Base-by-base conservation (phyloP, 768 basidiomycete genomes). In the Cystobasidium ongulense region DNA sequence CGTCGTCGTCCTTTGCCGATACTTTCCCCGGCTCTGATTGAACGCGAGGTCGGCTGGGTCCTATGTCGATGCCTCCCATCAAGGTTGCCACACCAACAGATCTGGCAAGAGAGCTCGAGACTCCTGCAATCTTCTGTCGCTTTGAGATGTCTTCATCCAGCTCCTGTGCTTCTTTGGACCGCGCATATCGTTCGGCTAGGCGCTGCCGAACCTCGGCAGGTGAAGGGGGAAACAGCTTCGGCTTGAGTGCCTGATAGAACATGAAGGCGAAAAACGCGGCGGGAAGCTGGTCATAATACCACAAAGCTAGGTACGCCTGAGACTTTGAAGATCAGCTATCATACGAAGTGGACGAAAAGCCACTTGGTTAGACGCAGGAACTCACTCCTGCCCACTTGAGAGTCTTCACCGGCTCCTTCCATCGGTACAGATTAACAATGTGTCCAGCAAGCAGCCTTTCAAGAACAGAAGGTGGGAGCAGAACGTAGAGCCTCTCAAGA, bases 281-380 rank as follows among this genome's bases (percentile, higher is more conserved):
- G 31, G 68, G 68, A 27, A 71, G 50, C 68, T 71, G 68, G 36
- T 71, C 68, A 35, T 71, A 59, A 23, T 54, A 71, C 68, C 68
- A 71, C 10, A 54, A 25, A 23, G 68, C 68, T 35, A 71, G 39
- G 31, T 71, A 71, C n/a, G n/a, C n/a, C n/a, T n/a, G n/a, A n/a
- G n/a, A n/a, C n/a, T n/a, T n/a, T n/a, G n/a, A n/a, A n/a, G n/a
- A n/a, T n/a, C n/a, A n/a, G n/a, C n/a, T n/a, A n/a, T n/a, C n/a
- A n/a, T n/a, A n/a, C n/a, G n/a, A n/a, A n/a, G n/a, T n/a, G n/a
- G n/a, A n/a, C n/a, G 27, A 36, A 13, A 7, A 57, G 62, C n/a
- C 13, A 33, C 36, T 27, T 23, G 27, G 10, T 21, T 15, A 17
- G 46, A 21, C 7, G 13, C 13, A 10, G 23, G 18, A 13, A 50